Evolutionary conservation across 768 basidiomycete genomes (phyloP).

Genomic region (Calocybe cyanea): DNA sequence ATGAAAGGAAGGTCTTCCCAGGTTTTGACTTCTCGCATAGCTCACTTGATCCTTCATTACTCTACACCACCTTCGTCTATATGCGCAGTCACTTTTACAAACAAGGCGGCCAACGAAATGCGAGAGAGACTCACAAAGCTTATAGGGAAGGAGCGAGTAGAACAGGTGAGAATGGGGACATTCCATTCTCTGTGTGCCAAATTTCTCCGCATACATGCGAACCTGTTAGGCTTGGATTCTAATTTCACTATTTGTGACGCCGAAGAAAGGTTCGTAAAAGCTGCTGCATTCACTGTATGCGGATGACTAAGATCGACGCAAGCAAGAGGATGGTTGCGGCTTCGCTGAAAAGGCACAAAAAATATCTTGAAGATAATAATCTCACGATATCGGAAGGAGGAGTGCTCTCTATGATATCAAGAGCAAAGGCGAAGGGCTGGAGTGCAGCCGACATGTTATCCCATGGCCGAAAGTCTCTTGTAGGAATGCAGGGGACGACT

Average conservation of each 20-base stretch:
- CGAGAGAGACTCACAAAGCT: slow-evolving; percentile 43
- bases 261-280: slow-evolving; percentile 60
- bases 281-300: not conserved
- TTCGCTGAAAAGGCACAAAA: slow-evolving; percentile 54
- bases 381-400: slow-evolving; percentile 52
- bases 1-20: not conserved
- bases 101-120: slow-evolving; percentile 73
- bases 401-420: slow-evolving; percentile 64
- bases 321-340: slow-evolving; percentile 68
- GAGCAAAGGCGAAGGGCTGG: slow-evolving; percentile 67
- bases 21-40: slow-evolving; percentile 46
- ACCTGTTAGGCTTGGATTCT: slow-evolving; percentile 50
- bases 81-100: slow-evolving; percentile 84
- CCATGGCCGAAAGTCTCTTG: slow-evolving; percentile 12
- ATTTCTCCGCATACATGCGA: slow-evolving; percentile 66
- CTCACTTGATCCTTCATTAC: slow-evolving; percentile 56
- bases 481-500: not conserved
- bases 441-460: slow-evolving; percentile 37
- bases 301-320: not conserved
- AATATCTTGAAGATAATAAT: slow-evolving; percentile 40
- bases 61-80: slow-evolving; percentile 51
- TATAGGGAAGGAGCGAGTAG: slow-evolving; percentile 56
- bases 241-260: slow-evolving; percentile 85
- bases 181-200: slow-evolving; percentile 75
- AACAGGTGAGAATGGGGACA: slow-evolving; percentile 64